Evolutionary conservation across 2,329 filamentous ascomycete genomes (phyloP), one percentile per base, ranked within the genome.

Genomic region (Clonostachys chloroleuca): DNA sequence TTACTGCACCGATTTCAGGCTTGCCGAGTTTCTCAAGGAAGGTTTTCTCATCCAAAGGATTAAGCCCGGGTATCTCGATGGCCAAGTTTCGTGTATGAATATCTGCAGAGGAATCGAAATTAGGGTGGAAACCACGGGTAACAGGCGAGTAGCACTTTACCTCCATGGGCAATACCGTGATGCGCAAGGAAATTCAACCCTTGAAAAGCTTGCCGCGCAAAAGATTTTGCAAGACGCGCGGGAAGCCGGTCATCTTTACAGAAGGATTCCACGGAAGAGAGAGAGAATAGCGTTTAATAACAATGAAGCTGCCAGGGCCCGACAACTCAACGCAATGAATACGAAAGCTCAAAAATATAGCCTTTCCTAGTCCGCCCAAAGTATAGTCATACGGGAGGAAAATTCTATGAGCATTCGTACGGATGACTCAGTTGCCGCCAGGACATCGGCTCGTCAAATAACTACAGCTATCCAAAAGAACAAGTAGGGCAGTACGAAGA

Each of bases 1-100:
- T 49, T 3, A 57, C 53, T n/a, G 12, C 5, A 3, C 47, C 47
- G 8, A 34, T 43, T 17, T 53, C 16, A 16, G 40, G 48, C 14
- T 49, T 24, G 14, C 54, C 53, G 5, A 54, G 47, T 7, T 17
- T 48, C 1, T 39, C 12, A 2, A 51, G 13, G 10, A 59, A 50
- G 1, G 43, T 41, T 6, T 16, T 8, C 42, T 58, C 56, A 12
- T 20, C 17, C 1, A 45, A 3, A 14, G 12, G 33, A 8, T 47
- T 9, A 2, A 53, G 5, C 5, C 8, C 44, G 1, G 49, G 42
- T 10, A 56, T 12, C 6, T 6, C 10, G 2, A 57, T 6, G 20
- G 50, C 49, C 12, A 59, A 10, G 6, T 59, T 59, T 13, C 51
- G 42, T 2, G 44, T 51, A 18, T 56, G 51, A 3, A 59, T 12